A percentile compares a stretch with the other conserved stretches of the same genome.
Evolutionary conservation across 2,329 filamentous ascomycete genomes (phyloP).

Genomic region (Stachybotrys elegans): DNA sequence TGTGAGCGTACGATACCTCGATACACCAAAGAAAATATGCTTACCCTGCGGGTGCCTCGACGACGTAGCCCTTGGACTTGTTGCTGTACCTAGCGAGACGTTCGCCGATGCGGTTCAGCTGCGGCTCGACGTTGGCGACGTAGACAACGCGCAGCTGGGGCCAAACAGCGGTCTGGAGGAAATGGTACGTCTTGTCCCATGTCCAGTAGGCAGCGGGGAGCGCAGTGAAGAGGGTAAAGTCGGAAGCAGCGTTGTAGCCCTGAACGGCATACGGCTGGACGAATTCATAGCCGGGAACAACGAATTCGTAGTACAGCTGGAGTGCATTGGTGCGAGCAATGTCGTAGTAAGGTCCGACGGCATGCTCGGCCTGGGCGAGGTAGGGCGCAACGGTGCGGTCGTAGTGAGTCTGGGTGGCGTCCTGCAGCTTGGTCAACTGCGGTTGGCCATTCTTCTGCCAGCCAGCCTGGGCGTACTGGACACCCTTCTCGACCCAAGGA

Average conservation of each 20-base stretch:
- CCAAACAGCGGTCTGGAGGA: conserved; percentile 74
- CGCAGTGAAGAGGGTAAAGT: conserved; percentile 63
- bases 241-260: conserved; percentile 60
- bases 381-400: conserved; percentile 67
- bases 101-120: conserved; percentile 87
- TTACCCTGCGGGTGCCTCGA: background rate
- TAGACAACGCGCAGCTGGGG: conserved; percentile 78
- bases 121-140: conserved; percentile 88
- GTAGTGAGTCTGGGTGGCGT: conserved; percentile 60
- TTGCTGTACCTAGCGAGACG: conserved; percentile 70
- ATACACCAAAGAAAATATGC: no score
- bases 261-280: conserved; percentile 68
- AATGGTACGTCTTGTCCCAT: conserved; percentile 63
- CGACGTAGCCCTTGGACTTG: conserved; percentile 22
- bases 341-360: conserved; percentile 67
- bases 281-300: conserved; percentile 72
- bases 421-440: conserved; percentile 61
- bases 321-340: conserved; percentile 57
- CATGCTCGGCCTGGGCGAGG: conserved; percentile 54
- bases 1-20: no score
- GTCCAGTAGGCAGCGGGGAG: conserved; percentile 68
- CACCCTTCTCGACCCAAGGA: conserved; percentile 64
- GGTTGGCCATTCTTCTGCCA: conserved; percentile 80
- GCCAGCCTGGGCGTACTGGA: conserved; percentile 60
- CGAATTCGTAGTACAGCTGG: conserved; percentile 64